phyloP scores from a whole-genome alignment of 139 green algal species.

The Chlamydomonas eustigma region DNA sequence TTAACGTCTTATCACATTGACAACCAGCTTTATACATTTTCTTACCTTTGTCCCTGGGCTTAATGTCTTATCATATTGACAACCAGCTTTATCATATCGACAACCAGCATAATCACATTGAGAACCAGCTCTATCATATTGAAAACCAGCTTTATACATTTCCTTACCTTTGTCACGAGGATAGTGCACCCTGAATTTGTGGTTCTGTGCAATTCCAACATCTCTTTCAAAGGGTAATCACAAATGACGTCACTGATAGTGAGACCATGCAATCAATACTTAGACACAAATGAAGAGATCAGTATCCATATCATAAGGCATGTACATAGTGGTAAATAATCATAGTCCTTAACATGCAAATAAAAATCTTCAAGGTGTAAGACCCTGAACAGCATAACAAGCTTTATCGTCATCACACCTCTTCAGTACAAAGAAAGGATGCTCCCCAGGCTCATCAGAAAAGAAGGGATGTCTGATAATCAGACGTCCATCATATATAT shows the following conservation, averaged over 20 bases:
- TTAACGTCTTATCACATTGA: background rate
- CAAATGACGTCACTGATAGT: slow-evolving; percentile 87
- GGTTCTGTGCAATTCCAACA: slow-evolving; percentile 78
- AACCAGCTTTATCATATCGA: background rate
- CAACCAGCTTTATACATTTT: background rate
- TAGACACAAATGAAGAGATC: no score
- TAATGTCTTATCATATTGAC: background rate
- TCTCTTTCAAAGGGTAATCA: slow-evolving; percentile 88
- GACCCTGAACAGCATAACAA: background rate
- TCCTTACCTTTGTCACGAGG: slow-evolving; percentile 85
- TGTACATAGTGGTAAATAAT: background rate
- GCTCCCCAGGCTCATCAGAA: background rate
- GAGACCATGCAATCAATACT: no score
- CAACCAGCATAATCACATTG: background rate
- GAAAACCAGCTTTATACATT: background rate
- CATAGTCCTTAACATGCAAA: background rate
- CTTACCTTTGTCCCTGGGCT: background rate
- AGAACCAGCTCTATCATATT: background rate
- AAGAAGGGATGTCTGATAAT: background rate
- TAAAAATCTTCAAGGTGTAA: background rate
- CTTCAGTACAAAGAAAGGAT: background rate
- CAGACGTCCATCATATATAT: background rate
- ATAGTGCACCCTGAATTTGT: slow-evolving; percentile 87
- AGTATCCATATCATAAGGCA: no score
- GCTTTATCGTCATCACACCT: background rate